Evolutionary conservation across 2,329 filamentous ascomycete genomes (phyloP).

Genomic region (Clathrospora elynae): DNA sequence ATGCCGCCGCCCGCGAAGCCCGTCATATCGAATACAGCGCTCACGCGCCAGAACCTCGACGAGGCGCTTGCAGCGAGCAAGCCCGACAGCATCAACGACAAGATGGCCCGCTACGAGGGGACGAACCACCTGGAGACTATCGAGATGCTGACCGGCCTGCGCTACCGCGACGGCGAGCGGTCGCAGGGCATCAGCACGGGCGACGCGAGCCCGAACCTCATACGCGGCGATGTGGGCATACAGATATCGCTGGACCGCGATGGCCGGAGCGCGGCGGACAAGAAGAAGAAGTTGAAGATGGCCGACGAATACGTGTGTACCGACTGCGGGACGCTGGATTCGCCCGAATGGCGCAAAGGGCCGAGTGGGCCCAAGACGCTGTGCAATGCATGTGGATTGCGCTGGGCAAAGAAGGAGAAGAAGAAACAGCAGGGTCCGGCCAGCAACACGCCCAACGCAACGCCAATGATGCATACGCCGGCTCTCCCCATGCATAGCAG

Average conservation of each 20-base stretch:
- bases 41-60: conserved; percentile 81
- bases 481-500: conserved; percentile 37
- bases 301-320: conserved; percentile 91
- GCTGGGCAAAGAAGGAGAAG: conserved; percentile 76
- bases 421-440: conserved; percentile 56
- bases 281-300: conserved; percentile 82
- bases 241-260: conserved; percentile 82
- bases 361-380: conserved; percentile 91
- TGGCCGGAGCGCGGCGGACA: conserved; percentile 69
- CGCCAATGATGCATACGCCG: conserved; percentile 27
- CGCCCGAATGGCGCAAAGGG: conserved; percentile 94
- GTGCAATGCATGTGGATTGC: conserved; percentile 91
- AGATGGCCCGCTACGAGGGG: conserved; percentile 81
- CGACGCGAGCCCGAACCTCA: conserved; percentile 76
- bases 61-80: conserved; percentile 68
- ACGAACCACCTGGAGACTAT: conserved; percentile 79
- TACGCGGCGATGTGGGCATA: conserved; percentile 85
- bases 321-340: conserved; percentile 92
- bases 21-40: conserved; percentile 65
- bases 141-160: conserved; percentile 87
- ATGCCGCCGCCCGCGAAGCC: conserved; percentile 72
- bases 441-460: conserved; percentile 19
- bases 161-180: conserved; percentile 86
- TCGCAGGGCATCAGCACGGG: conserved; percentile 88
- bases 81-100: conserved; percentile 79